Percentiles rank a stretch among this genome's conserved stretches.
Conservation (phyloP, 1,139 yeast species). For the Candida sp. region DNA sequence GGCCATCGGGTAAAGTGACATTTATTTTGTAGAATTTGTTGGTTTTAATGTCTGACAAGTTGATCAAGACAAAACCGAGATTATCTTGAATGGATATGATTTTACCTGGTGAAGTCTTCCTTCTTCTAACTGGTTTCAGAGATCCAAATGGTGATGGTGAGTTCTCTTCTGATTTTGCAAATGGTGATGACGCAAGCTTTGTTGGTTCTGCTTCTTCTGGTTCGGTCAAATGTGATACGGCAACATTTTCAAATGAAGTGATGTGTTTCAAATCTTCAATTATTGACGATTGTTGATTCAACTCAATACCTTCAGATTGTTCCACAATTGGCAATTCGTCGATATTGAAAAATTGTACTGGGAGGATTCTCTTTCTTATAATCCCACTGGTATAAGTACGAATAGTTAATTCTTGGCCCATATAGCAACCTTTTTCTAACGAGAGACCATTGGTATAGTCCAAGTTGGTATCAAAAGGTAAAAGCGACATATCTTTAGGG, state of each 20-base stretch:
- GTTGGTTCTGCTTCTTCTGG: constrained; percentile 9
- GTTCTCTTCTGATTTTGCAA: constrained; percentile 10
- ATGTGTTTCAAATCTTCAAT: constrained; percentile 14
- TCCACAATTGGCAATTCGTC: constrained; percentile 13
- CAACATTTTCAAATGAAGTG: constrained; percentile 19
- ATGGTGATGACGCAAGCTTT: constrained; percentile 6
- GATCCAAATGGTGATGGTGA: constrained; percentile 27
- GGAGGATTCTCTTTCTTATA: constrained; percentile 76
- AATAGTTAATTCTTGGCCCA: constrained; percentile 93
- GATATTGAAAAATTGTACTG: constrained; percentile 51
- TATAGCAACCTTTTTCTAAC: constrained; percentile 89
- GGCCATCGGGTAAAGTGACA: constrained; percentile 20
- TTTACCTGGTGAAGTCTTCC: constrained; percentile 53
- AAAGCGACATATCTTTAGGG: constrained; percentile 36
- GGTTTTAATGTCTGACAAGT: constrained; percentile 39
- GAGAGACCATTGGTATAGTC: constrained; percentile 85
- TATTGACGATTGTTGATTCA: constrained; percentile 14
- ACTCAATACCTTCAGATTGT: constrained; percentile 11
- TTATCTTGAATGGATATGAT: constrained; percentile 55
- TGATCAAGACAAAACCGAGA: constrained; percentile 63
- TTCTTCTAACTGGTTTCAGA: constrained; percentile 24
- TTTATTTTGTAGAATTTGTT: constrained; percentile 25
- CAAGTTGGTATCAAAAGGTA: constrained; percentile 83
- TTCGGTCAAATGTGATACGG: constrained; percentile 19
- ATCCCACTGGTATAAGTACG: constrained; percentile 83